Evolutionary conservation across 1,139 yeast genomes (phyloP), one percentile per base, ranked within the genome.

Genomic region (Candida dubliniensis): DNA sequence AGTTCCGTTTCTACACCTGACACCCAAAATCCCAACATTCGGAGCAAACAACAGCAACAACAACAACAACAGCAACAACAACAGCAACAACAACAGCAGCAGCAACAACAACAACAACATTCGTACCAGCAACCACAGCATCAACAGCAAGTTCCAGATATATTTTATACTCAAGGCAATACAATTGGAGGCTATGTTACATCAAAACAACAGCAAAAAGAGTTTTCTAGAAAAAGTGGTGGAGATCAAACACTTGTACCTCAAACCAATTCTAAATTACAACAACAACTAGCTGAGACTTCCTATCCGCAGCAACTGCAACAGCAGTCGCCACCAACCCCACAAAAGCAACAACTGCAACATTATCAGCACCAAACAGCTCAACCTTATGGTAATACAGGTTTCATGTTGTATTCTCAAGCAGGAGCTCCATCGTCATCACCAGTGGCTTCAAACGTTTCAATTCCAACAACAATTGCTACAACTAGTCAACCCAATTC

Each of bases 391-490:
- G 36, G 38, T 12, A 42, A 33, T 25, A 38, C 42, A 7, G 37
- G 43, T 12, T 35, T 44, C 11, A 41, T 50, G 50, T 42, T 49
- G 44, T 48, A 49, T 41, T 34, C 50, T 9, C 53, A 49, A 36
- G 37, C 42, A 2, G 32, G 43, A 6, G 18, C 25, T 23, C 23
- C 34, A 13, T 23, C 40, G 2, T 37, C 40, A 23, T 30, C 40
- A n/a, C 14, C 40, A 37, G 11, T 23, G 12, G 18, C 23, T 4
- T 33, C 15, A 18, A 13, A 4, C 10, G 12, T 8, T 3, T 13
- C n/a, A 12, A n/a, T 30, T 3, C 32, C 32, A 30, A 10, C 32
- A n/a, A 23, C 18, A 15, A 15, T 25, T 14, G n/a, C 29, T 8
- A 27, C 10, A 12, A 7, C 38, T 27, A 26, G 27, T 26, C 38